phyloP scores from a whole-genome alignment of 768 basidiomycete species.

The Leccinum boreale region DNA sequence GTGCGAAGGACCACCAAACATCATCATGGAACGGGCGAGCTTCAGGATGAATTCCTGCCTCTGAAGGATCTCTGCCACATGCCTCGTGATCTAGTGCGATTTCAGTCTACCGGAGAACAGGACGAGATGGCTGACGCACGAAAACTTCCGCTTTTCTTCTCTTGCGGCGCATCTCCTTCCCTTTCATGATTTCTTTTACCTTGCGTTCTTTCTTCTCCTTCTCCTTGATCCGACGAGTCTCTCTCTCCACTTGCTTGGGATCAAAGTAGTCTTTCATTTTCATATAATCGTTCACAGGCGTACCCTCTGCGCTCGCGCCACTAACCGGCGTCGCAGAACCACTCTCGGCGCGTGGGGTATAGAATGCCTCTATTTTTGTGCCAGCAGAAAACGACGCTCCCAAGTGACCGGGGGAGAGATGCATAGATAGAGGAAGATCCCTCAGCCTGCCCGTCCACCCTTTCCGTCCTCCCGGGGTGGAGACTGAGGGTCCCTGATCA shows the following conservation, averaged over 20 bases:
- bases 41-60: conserved; percentile 85
- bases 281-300: conserved; percentile 17
- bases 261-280: conserved; percentile 31
- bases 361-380: conserved; percentile 1
- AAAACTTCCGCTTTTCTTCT: conserved; percentile 75
- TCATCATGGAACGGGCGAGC: conserved; percentile 83
- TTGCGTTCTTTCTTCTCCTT: conserved; percentile 33
- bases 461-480: conserved; percentile 14
- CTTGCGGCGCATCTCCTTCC: conserved; percentile 46
- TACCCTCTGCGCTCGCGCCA: conserved; percentile 13
- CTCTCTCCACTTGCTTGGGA: conserved; percentile 27
- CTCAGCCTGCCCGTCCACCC: conserved; percentile 38
- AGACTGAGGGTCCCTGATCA: neutral
- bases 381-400: conserved; percentile 10
- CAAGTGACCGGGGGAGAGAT: conserved; percentile 13
- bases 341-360: conserved; percentile 14
- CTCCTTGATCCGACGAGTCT: conserved; percentile 18
- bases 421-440: conserved; percentile 36
- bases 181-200: conserved; percentile 31
- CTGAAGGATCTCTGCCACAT: conserved; percentile 77
- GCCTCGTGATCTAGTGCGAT: conserved; percentile 63
- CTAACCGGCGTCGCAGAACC: conserved; percentile 13
- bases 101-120: neutral
- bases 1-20: conserved; percentile 82
- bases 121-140: conserved; percentile 40